Percentiles rank a stretch among this genome's conserved stretches.
Evolutionary conservation across 208 protist genomes (phyloP).

Genomic region (Leishmania arabica): DNA sequence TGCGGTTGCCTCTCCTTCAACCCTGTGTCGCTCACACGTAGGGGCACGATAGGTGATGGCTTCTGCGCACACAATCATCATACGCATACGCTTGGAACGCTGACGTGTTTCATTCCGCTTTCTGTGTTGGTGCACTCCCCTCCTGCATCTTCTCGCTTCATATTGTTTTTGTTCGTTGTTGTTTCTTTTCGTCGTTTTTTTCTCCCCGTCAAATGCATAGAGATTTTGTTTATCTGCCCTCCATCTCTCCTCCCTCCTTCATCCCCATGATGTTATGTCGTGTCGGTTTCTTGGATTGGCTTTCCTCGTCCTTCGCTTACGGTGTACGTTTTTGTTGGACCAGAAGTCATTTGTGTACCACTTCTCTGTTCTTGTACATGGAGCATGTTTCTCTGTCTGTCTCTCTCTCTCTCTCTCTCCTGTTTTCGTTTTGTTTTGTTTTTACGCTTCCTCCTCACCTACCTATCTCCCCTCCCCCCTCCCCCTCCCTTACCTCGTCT

Average conservation of each 20-base stretch:
- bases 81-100: background rate
- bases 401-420: background rate
- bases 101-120: background rate
- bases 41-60: background rate
- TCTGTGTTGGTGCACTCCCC: conserved; percentile 7
- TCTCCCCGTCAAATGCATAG: background rate
- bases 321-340: background rate
- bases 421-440: background rate
- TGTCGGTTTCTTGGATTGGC: background rate
- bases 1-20: conserved; percentile 5
- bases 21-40: background rate
- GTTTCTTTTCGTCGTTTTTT: background rate
- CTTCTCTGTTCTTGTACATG: background rate
- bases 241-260: background rate
- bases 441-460: no score
- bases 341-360: conserved; percentile 1
- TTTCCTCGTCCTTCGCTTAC: background rate
- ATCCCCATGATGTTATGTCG: background rate
- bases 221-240: background rate
- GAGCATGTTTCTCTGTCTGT: background rate
- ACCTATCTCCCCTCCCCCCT: background rate
- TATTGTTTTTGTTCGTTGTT: background rate
- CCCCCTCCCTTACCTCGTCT: background rate
- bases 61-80: background rate
- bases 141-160: conserved; percentile 9